phyloP scores from a whole-genome alignment of 331 rosid genomes.

The Stylosanthes scabra region DNA sequence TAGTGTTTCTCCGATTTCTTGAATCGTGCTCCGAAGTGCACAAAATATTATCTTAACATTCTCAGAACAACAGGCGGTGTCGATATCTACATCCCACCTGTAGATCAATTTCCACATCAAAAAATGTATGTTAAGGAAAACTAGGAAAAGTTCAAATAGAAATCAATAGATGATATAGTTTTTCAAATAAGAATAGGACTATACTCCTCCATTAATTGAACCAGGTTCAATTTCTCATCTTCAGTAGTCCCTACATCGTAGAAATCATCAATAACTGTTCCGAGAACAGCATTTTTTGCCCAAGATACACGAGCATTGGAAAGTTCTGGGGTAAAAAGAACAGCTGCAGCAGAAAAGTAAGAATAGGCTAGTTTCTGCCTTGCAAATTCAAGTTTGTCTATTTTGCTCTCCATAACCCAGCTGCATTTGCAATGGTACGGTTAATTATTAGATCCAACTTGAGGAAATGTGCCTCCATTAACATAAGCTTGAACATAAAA shows the following conservation, averaged over 20 bases:
- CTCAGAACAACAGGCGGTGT: slow-evolving; percentile 63
- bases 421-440: slow-evolving; percentile 47
- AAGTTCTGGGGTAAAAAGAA: slow-evolving; percentile 63
- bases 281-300: slow-evolving; percentile 79
- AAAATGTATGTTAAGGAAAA: slow-evolving; percentile 7
- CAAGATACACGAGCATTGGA: slow-evolving; percentile 81
- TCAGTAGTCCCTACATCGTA: slow-evolving; percentile 74
- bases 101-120: slow-evolving; percentile 23
- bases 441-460: slow-evolving; percentile 19
- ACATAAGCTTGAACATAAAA: slow-evolving; percentile 4
- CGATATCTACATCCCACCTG: slow-evolving; percentile 84
- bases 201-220: slow-evolving; percentile 73
- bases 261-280: slow-evolving; percentile 81
- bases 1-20: slow-evolving; percentile 69
- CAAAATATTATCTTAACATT: slow-evolving; percentile 72
- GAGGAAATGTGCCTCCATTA: not conserved
- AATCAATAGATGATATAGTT: slow-evolving; percentile 7
- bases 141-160: slow-evolving; percentile 5
- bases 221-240: slow-evolving; percentile 71
- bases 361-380: slow-evolving; percentile 77
- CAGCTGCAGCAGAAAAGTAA: slow-evolving; percentile 72
- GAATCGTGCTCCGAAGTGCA: slow-evolving; percentile 61
- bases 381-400: slow-evolving; percentile 76
- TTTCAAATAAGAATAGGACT: slow-evolving; percentile 26
- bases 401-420: slow-evolving; percentile 68